A percentile compares a stretch with the other conserved stretches of the same genome.
These are phyloP conservation scores for Dryas octopetala DNA, from an alignment of 306 rosid genomes.

Conservation along the genomic window DNA sequence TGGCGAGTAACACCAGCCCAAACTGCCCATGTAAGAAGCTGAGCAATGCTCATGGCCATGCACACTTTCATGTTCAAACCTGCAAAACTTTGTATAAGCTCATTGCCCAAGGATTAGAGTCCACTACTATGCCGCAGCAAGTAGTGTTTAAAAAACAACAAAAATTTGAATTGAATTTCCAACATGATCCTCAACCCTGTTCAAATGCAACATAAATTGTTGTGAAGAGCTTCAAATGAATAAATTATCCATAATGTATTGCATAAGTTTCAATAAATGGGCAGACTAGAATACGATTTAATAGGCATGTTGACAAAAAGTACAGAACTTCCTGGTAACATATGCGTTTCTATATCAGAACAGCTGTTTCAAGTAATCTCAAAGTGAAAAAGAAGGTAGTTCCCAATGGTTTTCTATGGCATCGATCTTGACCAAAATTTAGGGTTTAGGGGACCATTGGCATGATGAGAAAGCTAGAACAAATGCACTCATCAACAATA, in stretches of 20 bases:
- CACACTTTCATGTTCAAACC: slow-evolving; percentile 83
- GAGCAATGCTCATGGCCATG: slow-evolving; percentile 51
- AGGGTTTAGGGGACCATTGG: not conserved
- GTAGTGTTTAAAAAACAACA: not conserved
- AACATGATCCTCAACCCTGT: not conserved
- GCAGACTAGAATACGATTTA: not conserved
- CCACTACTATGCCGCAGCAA: not conserved
- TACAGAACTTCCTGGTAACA: not conserved
- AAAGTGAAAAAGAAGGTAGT: not conserved
- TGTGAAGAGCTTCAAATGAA: too few relatives aligned
- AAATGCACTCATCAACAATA: not conserved
- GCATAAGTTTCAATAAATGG: too few relatives aligned
- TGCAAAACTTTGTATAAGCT: slow-evolving; percentile 40
- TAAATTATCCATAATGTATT: too few relatives aligned
- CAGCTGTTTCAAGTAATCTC: not conserved
- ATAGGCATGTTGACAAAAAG: not conserved
- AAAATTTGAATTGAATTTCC: not conserved
- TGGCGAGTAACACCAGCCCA: slow-evolving; percentile 61
- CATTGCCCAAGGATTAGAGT: slow-evolving; percentile 1
- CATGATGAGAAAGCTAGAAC: too few relatives aligned
- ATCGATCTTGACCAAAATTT: not conserved
- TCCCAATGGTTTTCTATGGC: not conserved
- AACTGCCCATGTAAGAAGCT: slow-evolving; percentile 83
- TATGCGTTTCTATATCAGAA: not conserved
- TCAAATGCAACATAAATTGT: too few relatives aligned